Base-by-base conservation (phyloP, 2,329 filamentous ascomycete genomes). In the Beauveria sp. region DNA sequence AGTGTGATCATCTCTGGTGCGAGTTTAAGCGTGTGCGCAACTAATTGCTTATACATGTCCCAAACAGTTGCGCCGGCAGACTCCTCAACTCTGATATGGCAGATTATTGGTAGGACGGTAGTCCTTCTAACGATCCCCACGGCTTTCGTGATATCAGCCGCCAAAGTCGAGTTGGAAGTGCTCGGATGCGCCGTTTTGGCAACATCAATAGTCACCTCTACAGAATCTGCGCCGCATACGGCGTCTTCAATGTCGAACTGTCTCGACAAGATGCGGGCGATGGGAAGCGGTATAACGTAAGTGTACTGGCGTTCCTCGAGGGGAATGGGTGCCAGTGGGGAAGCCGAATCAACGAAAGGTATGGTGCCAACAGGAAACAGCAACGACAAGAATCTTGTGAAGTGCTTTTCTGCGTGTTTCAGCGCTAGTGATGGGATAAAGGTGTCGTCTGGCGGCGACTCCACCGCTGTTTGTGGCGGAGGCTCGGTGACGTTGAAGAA, bases 401-500 rank as follows among this genome's bases (percentile, higher is more conserved):
- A 89, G 62, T 89, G 86, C 52, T 84, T 77, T 70, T 90, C 87
- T 3, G 85, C 82, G 53, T 84, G 78, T 68, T 90, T 90, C 6
- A 90, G 72, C 0, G 86, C 86, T 18, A 90, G 72, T 64, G 88
- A 88, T 0, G 85, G 84, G 2, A 84, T 81, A 0, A 79, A 76
- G 1, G 75, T 73, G 12, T 57, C 75, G 71, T 61, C 72, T 70
- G 57, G 73, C 50, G 58, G 5, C 56, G 52, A 24, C 12, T 59
- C 64, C 57, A 50, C 71, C 59, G 30, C 68, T 9, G 24, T 34
- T 7, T 40, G 40, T 9, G 24, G 22, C 9, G 37, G 10, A 20
- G 74, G 76, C 68, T 90, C 87, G 2, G 86, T 86, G 18, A 89
- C 76, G 66, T 91, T 91, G 76, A 86, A 91, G 70, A 91, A 92